Evolutionary conservation across 495 filamentous ascomycete genomes (phyloP), one percentile per base, ranked within the genome.

Genomic region (Hypoxylon intermedium): DNA sequence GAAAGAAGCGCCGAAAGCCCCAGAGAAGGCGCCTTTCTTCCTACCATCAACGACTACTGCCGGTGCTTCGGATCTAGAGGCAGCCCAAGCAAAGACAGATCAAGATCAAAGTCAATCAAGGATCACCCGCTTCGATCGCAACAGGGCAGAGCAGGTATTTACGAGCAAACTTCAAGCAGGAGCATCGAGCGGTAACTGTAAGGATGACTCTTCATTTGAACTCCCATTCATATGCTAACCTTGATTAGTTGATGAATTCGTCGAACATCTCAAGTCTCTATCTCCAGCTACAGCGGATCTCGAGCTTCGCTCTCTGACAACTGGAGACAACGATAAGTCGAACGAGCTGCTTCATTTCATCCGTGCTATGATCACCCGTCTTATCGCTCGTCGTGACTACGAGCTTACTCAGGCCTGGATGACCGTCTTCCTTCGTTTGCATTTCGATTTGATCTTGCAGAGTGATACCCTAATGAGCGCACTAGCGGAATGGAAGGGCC

Each of bases 331-430:
- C 65, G 48, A 78, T 51, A 58, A 78, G 47, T 63, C 76, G 16
- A 82, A 81, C 57, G 78, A 82, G 66, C 52, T 79, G 11, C 65
- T 80, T 1, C 78, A 82, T 42, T 97, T 98, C 64, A 85, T 98
- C 28, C 50, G 72, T 6, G 90, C 92, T 3, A 75, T 98, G 40
- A 93, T 89, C 0, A 75, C 73, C 53, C 81, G 88, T 12, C 76
- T 98, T 20, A 73, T 74, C 15, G 75, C 81, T 34, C 83, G 83
- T 52, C 82, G 80, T 37, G 94, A 98, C 75, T 98, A 93, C 71
- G 94, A 98, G 70, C 80, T 98, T 42, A 87, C 90, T 34, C 92
- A 97, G 74, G 91, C 91, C 7, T 98, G 95, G 94, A 96, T 98
- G 89, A 84, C 86, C 12, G 92, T 97, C 0, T 94, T 97, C 64